Evolutionary conservation across 176 grass and related monocot genomes (phyloP).

Genomic region (Eragrostis nindensis): DNA sequence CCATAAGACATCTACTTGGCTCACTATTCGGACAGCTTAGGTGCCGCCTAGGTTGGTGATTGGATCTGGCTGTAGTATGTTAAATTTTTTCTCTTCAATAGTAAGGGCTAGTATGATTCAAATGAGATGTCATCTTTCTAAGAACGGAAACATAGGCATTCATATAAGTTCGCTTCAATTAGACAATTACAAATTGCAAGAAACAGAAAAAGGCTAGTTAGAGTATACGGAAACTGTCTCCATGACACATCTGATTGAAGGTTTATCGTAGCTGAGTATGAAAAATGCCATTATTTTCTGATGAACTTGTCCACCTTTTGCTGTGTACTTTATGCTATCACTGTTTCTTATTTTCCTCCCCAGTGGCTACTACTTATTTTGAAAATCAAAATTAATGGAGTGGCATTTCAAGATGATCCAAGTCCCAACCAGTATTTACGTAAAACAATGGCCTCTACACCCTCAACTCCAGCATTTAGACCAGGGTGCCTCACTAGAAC

Average conservation of each 20-base stretch:
- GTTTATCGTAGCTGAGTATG: neutral
- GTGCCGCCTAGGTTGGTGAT: too few relatives aligned
- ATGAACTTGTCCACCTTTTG: neutral
- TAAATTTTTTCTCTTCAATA: too few relatives aligned
- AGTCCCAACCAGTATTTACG: slow-evolving; percentile 5
- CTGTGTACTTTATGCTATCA: neutral
- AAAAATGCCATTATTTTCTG: neutral
- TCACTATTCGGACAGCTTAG: too few relatives aligned
- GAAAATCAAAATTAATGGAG: neutral
- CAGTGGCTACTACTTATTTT: neutral
- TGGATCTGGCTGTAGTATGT: too few relatives aligned
- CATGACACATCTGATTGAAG: neutral
- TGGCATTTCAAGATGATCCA: neutral
- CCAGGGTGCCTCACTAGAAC: neutral
- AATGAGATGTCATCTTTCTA: neutral
- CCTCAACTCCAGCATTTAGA: slow-evolving; percentile 4
- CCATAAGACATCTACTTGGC: too few relatives aligned
- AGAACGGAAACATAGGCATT: neutral
- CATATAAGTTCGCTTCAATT: neutral
- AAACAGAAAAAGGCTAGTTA: neutral
- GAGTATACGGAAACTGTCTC: neutral
- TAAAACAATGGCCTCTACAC: neutral
- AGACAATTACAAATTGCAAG: slow-evolving; percentile 2
- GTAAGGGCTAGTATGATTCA: too few relatives aligned
- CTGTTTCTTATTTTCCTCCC: neutral